Evolutionary conservation across 148 eudicot genomes (phyloP), one percentile per base, ranked within the genome.

Genomic region (Vaccinium darrowii): DNA sequence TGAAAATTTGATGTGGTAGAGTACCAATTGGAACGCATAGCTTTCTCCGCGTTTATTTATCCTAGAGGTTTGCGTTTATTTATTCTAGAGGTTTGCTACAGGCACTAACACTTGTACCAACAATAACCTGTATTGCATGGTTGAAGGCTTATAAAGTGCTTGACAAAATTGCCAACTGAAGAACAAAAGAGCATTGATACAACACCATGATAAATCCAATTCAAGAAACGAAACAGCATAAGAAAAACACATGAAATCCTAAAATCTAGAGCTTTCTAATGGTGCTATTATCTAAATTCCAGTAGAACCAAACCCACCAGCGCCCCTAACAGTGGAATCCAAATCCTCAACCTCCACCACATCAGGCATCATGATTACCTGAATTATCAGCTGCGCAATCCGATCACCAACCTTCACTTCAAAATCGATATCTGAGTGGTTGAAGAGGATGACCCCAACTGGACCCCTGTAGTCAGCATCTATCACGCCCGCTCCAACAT

Each of bases 401-500:
- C 98, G 90, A 52, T 96, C 98, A 7, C 99, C 99, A 0, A 50
- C 87, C 84, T 95, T 92, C 65, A 95, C 95, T 81, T 93, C 92
- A 73, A 95, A 93, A 58, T 94, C 98, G 49, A 84, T 85, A 87
- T 95, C 94, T 0, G 93, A 92, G 78, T 94, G 91, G 51, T 95
- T 95, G 87, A 92, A 94, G 88, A 95, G 85, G 27, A 95, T 91
- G 83, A 94, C 94, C 78, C 95, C 94, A 73, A 95, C 93, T 18
- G 94, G 90, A n/a, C 93, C 98, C 60, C 98, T 90, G 87, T 95
- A 95, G 82, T 95, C 98, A 0, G 98, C 98, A 87, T 94, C 98
- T 10, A 95, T 90, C 71, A 94, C 98, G 0, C 96, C 99, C 1
- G 98, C 99, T 11, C 98, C 98, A 3, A 97, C 99, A 79, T 95